Evolutionary conservation across 116 monocot species (phyloP).

Genomic region (Zostera marina): DNA sequence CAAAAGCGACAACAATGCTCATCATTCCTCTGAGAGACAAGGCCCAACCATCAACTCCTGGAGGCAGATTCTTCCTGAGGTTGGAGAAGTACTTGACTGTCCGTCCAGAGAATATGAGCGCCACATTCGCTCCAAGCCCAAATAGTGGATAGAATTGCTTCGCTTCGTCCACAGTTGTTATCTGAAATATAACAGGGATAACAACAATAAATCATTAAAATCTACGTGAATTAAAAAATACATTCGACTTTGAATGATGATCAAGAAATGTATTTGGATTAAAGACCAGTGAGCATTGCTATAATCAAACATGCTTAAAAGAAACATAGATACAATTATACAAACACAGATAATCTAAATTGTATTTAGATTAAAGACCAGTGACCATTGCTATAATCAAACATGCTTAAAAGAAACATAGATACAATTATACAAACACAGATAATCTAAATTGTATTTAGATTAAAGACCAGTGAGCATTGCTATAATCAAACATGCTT

Average conservation of each 20-base stretch:
- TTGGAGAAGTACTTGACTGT: conserved; percentile 97
- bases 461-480: no score
- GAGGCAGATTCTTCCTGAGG: conserved; percentile 62
- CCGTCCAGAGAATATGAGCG: conserved; percentile 86
- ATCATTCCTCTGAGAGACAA: conserved; percentile 93
- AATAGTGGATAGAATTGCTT: conserved; percentile 98
- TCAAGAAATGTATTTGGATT: no score
- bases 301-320: no score
- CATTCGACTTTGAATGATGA: neutral
- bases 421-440: no score
- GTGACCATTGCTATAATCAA: no score
- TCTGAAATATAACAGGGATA: conserved; percentile 26
- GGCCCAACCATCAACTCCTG: conserved; percentile 97
- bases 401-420: no score
- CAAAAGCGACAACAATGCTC: conserved; percentile 83
- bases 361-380: no score
- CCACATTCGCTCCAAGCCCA: conserved; percentile 89
- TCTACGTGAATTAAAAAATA: neutral
- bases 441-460: no score
- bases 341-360: no score
- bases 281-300: no score
- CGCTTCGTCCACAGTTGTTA: conserved; percentile 93
- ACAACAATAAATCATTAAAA: neutral
- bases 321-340: no score
- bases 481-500: no score